Base-by-base conservation (phyloP, 164 flowering plant species). In the Echeveria elegans region DNA sequence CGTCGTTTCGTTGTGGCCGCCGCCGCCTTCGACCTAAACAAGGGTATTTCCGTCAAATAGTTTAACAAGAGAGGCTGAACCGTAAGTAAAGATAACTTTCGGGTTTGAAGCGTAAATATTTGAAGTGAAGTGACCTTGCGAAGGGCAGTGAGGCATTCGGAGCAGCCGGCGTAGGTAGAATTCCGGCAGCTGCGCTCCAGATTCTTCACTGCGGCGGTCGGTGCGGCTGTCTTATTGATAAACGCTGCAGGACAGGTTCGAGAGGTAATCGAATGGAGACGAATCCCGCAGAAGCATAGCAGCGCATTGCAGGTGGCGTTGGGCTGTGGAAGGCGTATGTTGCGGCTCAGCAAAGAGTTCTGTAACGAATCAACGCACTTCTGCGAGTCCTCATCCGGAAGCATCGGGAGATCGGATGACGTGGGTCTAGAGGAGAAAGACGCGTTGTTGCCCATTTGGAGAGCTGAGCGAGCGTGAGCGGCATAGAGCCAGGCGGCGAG, bases 331-430 rank as follows among this genome's bases (percentile, higher is more conserved):
- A 94, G 76, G 68, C 72, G 78, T 50, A 94, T 87, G 71, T 85
- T 78, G 21, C 89, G 82, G 60, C 75, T 81, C 76, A 68, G 68
- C 37, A 94, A 75, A 61, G 99, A 87, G 71, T 31, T 78, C 75
- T 91, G 94, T 7, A 94, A 80, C 63, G 97, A 81, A 77, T 84
- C 81, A 2, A 92, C 97, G 67, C 99, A 94, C 70, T 83, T 88
- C 82, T 92, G 95, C 26, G 96, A 91, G 79, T 94, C 99, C 69
- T 94, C 99, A 1, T 50, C 56, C 26, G 99, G 99, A 90, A 86
- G 86, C 90, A 88, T 85, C 4, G 99, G 97, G 7, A 77, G 74
- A 43, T 88, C 93, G 5, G 84, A 74, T 0, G 82, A 76, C 7
- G 19, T 7, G 10, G 74, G 32, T 15, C 73, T 16, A 18, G 19